These are phyloP conservation scores for Sicyos baderoa DNA, from an alignment of 306 rosid genomes.

Conservation along the genomic window DNA sequence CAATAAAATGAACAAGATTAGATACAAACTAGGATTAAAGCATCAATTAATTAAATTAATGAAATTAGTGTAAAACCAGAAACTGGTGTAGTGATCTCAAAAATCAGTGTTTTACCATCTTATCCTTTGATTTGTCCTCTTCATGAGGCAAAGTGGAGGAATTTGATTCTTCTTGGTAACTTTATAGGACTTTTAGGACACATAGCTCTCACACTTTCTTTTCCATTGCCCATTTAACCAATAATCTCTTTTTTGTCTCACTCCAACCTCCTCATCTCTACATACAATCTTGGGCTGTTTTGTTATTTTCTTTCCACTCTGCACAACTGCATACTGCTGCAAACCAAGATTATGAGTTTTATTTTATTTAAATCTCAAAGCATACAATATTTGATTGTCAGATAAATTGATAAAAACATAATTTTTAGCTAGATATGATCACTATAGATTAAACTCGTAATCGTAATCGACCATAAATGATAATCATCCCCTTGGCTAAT, in stretches of 20 bases:
- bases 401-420: too few species aligned
- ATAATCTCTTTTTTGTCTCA: slow-evolving; percentile 11
- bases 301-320: not conserved
- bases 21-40: not conserved
- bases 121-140: slow-evolving; percentile 12
- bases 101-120: slow-evolving; percentile 13
- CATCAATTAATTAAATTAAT: not conserved
- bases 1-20: not conserved
- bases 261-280: slow-evolving; percentile 5
- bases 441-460: too few species aligned
- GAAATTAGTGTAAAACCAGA: not conserved
- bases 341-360: not conserved
- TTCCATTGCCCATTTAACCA: slow-evolving; percentile 12
- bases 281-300: slow-evolving; percentile 10
- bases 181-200: slow-evolving; percentile 12
- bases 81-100: not conserved
- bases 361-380: too few species aligned
- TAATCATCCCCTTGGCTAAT: slow-evolving; percentile 1
- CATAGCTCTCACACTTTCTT: slow-evolving; percentile 9
- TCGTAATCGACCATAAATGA: too few species aligned
- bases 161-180: slow-evolving; percentile 3
- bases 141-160: slow-evolving; percentile 16
- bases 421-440: too few species aligned
- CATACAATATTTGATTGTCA: too few species aligned
- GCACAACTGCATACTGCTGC: slow-evolving; percentile 13